Evolutionary conservation across 2,329 filamentous ascomycete genomes (phyloP).

Genomic region (Chalara sp.): DNA sequence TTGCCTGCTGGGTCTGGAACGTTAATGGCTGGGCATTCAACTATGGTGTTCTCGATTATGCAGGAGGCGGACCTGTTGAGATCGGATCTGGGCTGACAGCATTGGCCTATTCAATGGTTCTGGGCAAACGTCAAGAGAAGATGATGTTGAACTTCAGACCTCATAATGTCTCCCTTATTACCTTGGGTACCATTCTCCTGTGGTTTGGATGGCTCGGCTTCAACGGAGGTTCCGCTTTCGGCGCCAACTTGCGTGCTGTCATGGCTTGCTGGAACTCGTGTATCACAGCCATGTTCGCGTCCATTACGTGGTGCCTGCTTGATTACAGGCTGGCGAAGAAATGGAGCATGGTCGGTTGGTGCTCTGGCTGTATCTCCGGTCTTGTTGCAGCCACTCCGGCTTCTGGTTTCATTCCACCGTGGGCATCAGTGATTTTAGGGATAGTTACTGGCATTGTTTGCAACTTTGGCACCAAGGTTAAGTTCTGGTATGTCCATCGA

Average conservation of each 20-base stretch:
- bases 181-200: constrained; percentile 87
- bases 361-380: constrained; percentile 64
- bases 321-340: constrained; percentile 69
- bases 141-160: constrained; percentile 99
- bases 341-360: constrained; percentile 60
- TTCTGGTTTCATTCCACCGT: constrained; percentile 61
- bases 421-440: constrained; percentile 61
- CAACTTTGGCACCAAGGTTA: constrained; percentile 61
- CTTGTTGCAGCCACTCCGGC: constrained; percentile 65
- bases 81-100: constrained; percentile 91
- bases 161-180: constrained; percentile 96
- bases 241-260: constrained; percentile 85
- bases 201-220: constrained; percentile 99
- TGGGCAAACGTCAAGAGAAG: constrained; percentile 93
- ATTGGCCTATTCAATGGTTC: constrained; percentile 89
- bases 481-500: constrained; percentile 8
- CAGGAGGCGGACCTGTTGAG: constrained; percentile 93
- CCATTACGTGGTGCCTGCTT: constrained; percentile 89
- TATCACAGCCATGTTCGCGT: constrained; percentile 70
- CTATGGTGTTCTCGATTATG: constrained; percentile 92
- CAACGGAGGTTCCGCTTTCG: constrained; percentile 93
- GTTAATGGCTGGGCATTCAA: constrained; percentile 86
- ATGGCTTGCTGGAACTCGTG: constrained; percentile 99
- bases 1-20: constrained; percentile 97
- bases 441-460: constrained; percentile 58